These are phyloP conservation scores for Quercus rubra DNA, from an alignment of 306 rosid species.

Conservation along the genomic window DNA sequence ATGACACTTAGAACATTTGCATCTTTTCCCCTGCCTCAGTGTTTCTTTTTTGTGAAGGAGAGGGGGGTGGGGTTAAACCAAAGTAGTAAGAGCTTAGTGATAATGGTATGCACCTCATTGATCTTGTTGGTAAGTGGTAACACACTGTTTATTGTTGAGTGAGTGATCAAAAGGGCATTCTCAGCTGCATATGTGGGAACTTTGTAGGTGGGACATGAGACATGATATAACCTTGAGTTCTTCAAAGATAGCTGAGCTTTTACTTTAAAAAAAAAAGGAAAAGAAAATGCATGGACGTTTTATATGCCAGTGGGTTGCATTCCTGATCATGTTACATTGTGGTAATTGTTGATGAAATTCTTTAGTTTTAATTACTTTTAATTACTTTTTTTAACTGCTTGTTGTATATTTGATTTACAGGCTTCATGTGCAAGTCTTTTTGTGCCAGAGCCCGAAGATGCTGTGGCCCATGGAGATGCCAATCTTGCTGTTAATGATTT, in stretches of 20 bases:
- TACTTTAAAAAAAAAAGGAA: too few relatives aligned
- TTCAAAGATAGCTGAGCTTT: too few relatives aligned
- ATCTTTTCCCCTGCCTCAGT: too few relatives aligned
- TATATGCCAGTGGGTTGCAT: neutral
- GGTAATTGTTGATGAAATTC: neutral
- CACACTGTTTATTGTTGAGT: neutral
- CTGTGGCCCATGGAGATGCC: slow-evolving; percentile 90
- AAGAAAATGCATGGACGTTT: too few relatives aligned
- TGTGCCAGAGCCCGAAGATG: slow-evolving; percentile 94
- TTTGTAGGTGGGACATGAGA: neutral
- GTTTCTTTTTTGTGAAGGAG: neutral
- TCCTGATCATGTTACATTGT: neutral
- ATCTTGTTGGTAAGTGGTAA: too few relatives aligned
- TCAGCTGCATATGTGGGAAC: neutral
- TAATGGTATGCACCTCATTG: too few relatives aligned
- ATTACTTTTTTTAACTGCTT: neutral
- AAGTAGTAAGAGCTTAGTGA: too few relatives aligned
- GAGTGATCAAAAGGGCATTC: neutral
- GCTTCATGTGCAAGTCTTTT: slow-evolving; percentile 60
- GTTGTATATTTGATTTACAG: slow-evolving; percentile 43
- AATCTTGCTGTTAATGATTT: slow-evolving; percentile 91
- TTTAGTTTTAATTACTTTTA: neutral
- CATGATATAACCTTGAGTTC: too few relatives aligned
- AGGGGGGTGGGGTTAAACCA: too few relatives aligned
- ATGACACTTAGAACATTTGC: neutral